Percentiles rank a stretch among this genome's conserved stretches.
These are phyloP conservation scores for Fusarium cyanostomum DNA, from an alignment of 2,329 filamentous ascomycete species.

Conservation along the genomic window DNA sequence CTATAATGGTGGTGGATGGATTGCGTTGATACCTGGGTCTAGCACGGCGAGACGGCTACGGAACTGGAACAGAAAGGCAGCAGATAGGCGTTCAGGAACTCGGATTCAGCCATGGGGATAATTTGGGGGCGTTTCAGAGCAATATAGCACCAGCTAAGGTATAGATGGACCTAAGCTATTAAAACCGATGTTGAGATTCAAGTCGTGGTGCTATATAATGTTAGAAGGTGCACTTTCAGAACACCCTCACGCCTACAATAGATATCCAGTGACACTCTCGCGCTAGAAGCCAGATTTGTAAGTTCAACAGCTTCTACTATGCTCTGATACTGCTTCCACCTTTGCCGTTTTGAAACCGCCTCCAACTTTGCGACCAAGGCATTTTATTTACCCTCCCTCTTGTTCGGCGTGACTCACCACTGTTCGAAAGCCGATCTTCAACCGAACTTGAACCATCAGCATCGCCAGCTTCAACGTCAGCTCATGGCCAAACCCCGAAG, in stretches of 20 bases:
- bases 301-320: no score
- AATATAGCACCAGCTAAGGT: neutral
- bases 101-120: slow-evolving; percentile 13
- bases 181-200: slow-evolving; percentile 12
- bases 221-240: no score
- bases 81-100: slow-evolving; percentile 18
- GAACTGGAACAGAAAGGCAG: neutral
- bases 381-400: neutral
- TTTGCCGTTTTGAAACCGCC: no score
- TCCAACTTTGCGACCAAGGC: no score
- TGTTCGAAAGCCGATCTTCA: neutral
- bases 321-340: no score
- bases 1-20: slow-evolving; percentile 49
- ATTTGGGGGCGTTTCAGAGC: slow-evolving; percentile 8
- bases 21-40: neutral
- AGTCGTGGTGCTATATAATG: neutral
- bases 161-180: neutral
- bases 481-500: neutral
- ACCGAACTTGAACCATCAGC: neutral
- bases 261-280: no score
- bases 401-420: slow-evolving; percentile 20
- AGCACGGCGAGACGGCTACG: neutral
- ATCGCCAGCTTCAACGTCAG: neutral
- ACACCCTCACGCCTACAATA: no score
- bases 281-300: no score